Evolutionary conservation across 2,329 filamentous ascomycete genomes (phyloP), one percentile per base, ranked within the genome.

Genomic region (Xylaria sp.): DNA sequence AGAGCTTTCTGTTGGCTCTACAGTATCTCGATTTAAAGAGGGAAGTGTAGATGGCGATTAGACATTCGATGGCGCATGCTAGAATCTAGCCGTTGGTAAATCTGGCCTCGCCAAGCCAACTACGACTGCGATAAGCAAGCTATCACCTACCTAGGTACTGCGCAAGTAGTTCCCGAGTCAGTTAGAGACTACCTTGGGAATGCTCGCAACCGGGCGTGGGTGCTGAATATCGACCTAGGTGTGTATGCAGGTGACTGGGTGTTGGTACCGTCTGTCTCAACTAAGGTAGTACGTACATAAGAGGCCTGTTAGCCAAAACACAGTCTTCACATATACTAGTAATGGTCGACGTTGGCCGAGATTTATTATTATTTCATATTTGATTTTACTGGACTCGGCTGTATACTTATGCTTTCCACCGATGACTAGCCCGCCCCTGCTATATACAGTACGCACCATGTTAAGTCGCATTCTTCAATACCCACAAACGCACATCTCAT

Each of bases 1-100:
- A n/a, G 53, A 57, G 54, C 54, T 58, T 48, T 62, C 59, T 31
- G 21, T 60, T 21, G 46, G 47, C 37, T 57, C 25, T 31, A 41
- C 31, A 49, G 44, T 31, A 41, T 58, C 27, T 43, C 41, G 35
- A 27, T 54, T 35, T 31, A 44, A 19, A 52, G 43, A 40, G 46
- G 25, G 41, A 15, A 27, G 11, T 2, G 41, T 10, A 15, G 23
- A 17, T 17, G 31, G 29, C 29, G 27, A 46, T 23, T 46, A 27
- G 47, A 23, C 49, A 19, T 54, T 47, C 43, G 33, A 54, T 53
- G 43, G 60, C 43, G 31, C 54, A 44, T 38, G 17, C 44, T 35
- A n/a, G n/a, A n/a, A n/a, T n/a, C n/a, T n/a, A 63, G 40, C 46
- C 25, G 51, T 41, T 38, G 38, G 29, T 19, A 55, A 38, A 46